phyloP scores from a whole-genome alignment of 2,329 filamentous ascomycete species.

The Talaromyces sp. region DNA sequence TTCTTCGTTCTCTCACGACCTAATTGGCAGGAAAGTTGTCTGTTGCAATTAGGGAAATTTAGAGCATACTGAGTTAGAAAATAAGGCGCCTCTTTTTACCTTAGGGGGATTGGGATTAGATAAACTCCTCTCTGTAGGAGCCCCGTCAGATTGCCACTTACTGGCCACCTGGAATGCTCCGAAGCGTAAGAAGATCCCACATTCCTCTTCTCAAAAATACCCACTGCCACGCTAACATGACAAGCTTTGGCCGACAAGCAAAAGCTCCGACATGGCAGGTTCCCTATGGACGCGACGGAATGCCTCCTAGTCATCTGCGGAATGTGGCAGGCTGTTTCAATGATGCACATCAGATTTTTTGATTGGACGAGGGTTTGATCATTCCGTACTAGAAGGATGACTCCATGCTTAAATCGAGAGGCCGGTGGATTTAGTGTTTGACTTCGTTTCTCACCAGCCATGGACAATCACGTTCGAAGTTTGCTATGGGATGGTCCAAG shows the following conservation, averaged over 20 bases:
- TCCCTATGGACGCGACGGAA: slow-evolving; percentile 14
- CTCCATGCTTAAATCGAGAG: background rate
- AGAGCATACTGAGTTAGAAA: too few species aligned
- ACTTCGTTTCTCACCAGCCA: slow-evolving; percentile 3
- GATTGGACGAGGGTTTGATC: background rate
- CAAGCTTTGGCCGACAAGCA: background rate
- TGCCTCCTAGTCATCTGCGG: slow-evolving; percentile 3
- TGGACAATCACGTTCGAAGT: slow-evolving; percentile 7
- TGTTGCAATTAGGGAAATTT: too few species aligned
- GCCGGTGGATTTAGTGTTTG: background rate
- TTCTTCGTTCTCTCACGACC: too few species aligned
- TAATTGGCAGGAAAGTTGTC: too few species aligned
- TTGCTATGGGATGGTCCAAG: background rate
- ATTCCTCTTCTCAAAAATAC: background rate
- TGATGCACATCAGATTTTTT: background rate
- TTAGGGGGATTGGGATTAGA: background rate
- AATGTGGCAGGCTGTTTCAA: slow-evolving; percentile 14
- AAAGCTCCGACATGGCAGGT: slow-evolving; percentile 1
- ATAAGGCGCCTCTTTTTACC: too few species aligned
- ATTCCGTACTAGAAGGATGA: background rate
- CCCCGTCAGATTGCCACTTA: background rate
- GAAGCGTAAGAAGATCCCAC: background rate
- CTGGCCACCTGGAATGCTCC: background rate
- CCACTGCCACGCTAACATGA: background rate
- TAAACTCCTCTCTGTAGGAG: background rate